These are phyloP conservation scores for Trichoderma sp. DNA, from an alignment of 2,329 filamentous ascomycete species.

Conservation along the genomic window DNA sequence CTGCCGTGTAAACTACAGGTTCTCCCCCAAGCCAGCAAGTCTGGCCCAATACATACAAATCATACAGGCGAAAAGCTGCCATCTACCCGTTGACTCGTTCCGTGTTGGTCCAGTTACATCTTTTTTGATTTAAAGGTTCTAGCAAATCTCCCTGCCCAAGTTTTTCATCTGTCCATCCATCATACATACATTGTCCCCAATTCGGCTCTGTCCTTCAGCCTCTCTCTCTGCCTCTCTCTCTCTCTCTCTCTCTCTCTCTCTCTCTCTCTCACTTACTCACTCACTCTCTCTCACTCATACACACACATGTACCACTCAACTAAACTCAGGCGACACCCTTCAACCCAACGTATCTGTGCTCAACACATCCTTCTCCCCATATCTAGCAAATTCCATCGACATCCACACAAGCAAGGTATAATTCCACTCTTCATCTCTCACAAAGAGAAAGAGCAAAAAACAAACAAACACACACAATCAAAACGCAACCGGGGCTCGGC, in stretches of 20 bases:
- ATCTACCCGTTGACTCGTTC: rapidly evolving
- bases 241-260: too few relatives aligned
- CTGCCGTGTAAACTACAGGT: not conserved
- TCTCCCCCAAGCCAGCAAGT: not conserved
- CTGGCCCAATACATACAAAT: not conserved
- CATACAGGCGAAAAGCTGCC: not conserved
- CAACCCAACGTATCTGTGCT: not conserved
- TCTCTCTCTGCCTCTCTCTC: not conserved
- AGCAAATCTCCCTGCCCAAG: not conserved
- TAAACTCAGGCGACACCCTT: not conserved
- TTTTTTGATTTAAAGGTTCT: not conserved
- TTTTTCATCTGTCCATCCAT: not conserved
- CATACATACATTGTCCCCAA: not conserved
- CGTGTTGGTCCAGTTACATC: not conserved
- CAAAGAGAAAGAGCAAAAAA: slow-evolving; percentile 13
- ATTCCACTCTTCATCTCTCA: not conserved
- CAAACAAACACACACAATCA: not conserved
- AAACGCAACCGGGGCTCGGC: not conserved
- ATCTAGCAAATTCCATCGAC: not conserved
- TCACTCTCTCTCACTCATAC: not conserved
- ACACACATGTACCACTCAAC: not conserved
- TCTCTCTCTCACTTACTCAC: too few relatives aligned
- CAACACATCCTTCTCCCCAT: not conserved
- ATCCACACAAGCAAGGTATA: not conserved
- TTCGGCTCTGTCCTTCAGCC: not conserved